Base-by-base conservation (phyloP, 176 grass and related monocot species). In the Metroxylon sagu region DNA sequence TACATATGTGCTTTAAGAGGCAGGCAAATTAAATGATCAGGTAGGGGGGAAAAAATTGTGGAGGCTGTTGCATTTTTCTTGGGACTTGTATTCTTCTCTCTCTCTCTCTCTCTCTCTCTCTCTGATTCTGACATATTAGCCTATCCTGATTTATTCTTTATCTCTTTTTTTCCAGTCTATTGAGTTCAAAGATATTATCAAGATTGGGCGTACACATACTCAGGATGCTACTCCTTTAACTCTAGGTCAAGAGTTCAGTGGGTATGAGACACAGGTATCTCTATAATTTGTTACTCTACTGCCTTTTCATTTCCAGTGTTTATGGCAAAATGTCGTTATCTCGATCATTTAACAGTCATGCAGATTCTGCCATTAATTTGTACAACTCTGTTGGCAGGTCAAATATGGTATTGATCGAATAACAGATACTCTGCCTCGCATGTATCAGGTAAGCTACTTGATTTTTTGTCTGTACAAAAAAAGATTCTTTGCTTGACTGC, bases 151-250 rank as follows among this genome's bases (percentile, higher is more conserved):
- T 43, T 43, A 43, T 55, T 31, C 16, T 56, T 49, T 5, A 29
- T 28, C 66, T 5, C 29, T 25, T 15, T 17, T 8, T 60, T 53
- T 81, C 19, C 76, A 98, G 94, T 80, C 85, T 74, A 61, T 83
- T 64, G 94, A 98, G 71, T 98, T 93, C 78, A 88, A 89, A 71
- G 84, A 85, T 61, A 98, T 98, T 57, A 82, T 98, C 62, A 98
- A 98, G 71, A 93, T 92, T 49, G 94, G 93, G 5, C 84, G 88
- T 43, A 98, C 94, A 25, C 94, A 92, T 85, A 92, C 88, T 29
- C 94, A 98, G 81, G 94, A 98, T 79, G 94, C 88, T 52, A 98
- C 94, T 81, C 93, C 88, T 14, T 77, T 93, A 59, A 98, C 94
- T 58, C 88, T 98, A 80, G 88, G 94, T 28, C 88, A 98, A 78